Conservation (phyloP, 2,329 filamentous ascomycete genomes). For the Diaporthe sp. region DNA sequence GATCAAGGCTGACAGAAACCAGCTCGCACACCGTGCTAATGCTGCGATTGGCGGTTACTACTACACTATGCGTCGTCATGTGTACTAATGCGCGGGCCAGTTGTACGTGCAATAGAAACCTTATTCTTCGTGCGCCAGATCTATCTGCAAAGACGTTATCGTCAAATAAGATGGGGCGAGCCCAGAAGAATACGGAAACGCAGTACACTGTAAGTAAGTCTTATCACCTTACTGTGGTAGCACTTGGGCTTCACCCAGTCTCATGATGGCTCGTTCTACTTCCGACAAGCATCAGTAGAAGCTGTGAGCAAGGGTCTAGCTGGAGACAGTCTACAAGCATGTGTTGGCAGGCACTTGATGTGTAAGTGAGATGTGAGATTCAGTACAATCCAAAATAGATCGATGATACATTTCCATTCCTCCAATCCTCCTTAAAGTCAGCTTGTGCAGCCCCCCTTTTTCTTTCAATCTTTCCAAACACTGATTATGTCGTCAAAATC, state of each 20-base stretch:
- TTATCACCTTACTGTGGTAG: neutral
- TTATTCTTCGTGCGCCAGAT: too few species aligned
- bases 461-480: slow-evolving; percentile 6
- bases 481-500: slow-evolving; percentile 9
- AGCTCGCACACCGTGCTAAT: too few species aligned
- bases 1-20: too few species aligned
- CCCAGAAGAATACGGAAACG: neutral
- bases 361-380: slow-evolving; percentile 16
- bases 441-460: slow-evolving; percentile 40
- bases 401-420: neutral
- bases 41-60: too few species aligned
- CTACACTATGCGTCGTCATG: too few species aligned
- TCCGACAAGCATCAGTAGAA: neutral
- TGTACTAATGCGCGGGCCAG: too few species aligned
- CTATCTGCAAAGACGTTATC: too few species aligned
- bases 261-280: neutral
- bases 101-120: too few species aligned
- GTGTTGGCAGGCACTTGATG: neutral
- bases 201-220: neutral
- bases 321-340: neutral
- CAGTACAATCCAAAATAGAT: neutral
- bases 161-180: neutral
- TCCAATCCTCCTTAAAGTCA: neutral
- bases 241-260: neutral
- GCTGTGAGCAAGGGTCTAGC: neutral